Evolutionary conservation across 176 grass and related monocot species (phyloP), one percentile per base, ranked within the genome.

Genomic region (Musa itinerans): DNA sequence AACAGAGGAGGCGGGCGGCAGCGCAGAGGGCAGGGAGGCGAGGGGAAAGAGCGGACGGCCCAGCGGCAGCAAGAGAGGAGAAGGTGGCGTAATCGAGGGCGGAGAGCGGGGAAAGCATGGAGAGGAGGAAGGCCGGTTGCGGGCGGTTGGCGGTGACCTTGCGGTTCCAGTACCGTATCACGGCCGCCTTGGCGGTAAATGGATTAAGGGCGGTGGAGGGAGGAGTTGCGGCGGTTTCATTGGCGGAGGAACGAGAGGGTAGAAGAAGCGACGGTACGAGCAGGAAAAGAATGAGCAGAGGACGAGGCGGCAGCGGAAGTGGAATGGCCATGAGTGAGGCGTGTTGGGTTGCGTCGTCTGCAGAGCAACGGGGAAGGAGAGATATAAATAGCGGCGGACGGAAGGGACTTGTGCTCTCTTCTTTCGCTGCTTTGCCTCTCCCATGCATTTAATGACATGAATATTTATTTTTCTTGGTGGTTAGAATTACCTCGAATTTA

Each of bases 81-180:
- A 73, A 73, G 52, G 51, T 24, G 52, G 71, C 71, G 22, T n/a
- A 73, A 52, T 73, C 71, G 51, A 26, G 20, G 50, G 71, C 71
- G 20, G 71, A 73, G 21, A 73, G 71, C 20, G 71, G 71, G n/a
- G 71, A 73, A 10, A 73, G 71, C 71, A 55, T 73, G 43, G 71
- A 73, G 52, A 73, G 43, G 49, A 71, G 17, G 69, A 71, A 71
- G 0, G 15, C 10, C 49, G 69, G 69, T n/a, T 53, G 69, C 19
- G 69, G 48, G 69, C 49, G 69, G 49, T 71, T 71, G 49, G 0
- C 20, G 9, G 69, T 43, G 3, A 71, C 50, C 49, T 52, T 20
- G 10, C 49, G 69, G 49, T 52, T 71, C 69, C 69, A 71, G 50
- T 71, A 71, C 8, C 69, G 14, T 9, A 71, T 52, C 49, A 71